Base-by-base conservation (phyloP, 805 yeast species). In the Spathaspora boniae region DNA sequence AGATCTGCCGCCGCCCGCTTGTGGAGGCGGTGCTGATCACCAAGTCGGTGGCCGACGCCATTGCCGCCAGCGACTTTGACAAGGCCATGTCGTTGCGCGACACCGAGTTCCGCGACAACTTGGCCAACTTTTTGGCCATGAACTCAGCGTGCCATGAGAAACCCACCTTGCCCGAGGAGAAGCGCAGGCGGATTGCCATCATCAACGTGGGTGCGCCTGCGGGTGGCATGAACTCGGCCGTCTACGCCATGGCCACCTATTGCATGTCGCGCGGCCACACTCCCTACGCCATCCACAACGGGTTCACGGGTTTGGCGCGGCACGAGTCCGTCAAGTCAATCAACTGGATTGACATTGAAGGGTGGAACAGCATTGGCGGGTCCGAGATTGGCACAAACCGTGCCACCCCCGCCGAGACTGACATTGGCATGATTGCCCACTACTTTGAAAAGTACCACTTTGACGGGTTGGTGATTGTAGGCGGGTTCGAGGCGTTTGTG, bases 331-430 rank as follows among this genome's bases (percentile, higher is more conserved):
- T 93, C 18, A 68, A 74, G 36, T 78, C 77, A 51, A 60, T 93
- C 30, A 65, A 70, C 19, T 93, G 97, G 97, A 63, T 81, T 41
- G 89, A 85, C 50, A 85, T 88, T 39, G 94, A 85, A 58, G 82
- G 79, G 41, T 89, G 96, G 96, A 81, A 79, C 57, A 78, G 82
- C 41, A 53, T 76, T 41, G 99, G 98, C 52, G 99, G 98, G 19
- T 86, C 96, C 20, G 97, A 89, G 57, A 82, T 93, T 43, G 99
- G 99, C 50, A 93, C 98, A 22, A 93, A 93, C 70, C 76, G 98
- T 54, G 70, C 81, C 28, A 71, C 87, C 21, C 98, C 98, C 15
- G 68, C 72, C 21, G 81, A 77, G 36, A 60, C 69, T 19, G 97
- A 91, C 59, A 62, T 86, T 48, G 98, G 98, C 34, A 76, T 87